Conservation (phyloP, 257 asterid genomes). For the Handroanthus guayacan region DNA sequence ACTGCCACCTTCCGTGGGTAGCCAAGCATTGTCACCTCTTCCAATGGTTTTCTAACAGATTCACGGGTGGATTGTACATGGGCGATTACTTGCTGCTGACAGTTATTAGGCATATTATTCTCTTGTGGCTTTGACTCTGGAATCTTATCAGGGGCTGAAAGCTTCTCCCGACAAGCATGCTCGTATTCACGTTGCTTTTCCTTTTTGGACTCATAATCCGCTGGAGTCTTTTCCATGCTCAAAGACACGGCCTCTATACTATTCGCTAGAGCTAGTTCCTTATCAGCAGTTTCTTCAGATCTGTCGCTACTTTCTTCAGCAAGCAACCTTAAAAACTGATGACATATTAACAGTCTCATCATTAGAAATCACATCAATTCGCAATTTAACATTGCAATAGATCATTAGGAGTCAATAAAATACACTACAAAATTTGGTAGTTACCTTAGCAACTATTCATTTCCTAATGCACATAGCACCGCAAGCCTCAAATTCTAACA, state of each 20-base stretch:
- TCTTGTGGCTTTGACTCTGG: conserved; percentile 42
- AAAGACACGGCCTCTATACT: conserved; percentile 72
- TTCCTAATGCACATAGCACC: neutral
- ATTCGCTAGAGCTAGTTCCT: conserved; percentile 67
- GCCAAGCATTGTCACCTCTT: conserved; percentile 64
- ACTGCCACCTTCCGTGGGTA: conserved; percentile 72
- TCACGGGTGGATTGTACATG: conserved; percentile 42
- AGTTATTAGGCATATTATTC: conserved; percentile 33
- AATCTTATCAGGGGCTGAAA: conserved; percentile 47
- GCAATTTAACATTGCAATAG: neutral
- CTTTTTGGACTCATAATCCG: conserved; percentile 57
- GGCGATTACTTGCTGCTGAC: conserved; percentile 44
- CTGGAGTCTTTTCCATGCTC: conserved; percentile 62
- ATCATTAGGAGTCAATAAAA: conserved; percentile 18
- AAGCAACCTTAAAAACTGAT: conserved; percentile 82
- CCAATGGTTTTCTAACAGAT: conserved; percentile 63
- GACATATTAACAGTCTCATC: conserved; percentile 25
- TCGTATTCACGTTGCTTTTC: conserved; percentile 77
- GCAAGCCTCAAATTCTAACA: conserved; percentile 13
- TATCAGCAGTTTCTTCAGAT: conserved; percentile 56
- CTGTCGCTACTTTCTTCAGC: conserved; percentile 57
- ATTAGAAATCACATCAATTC: conserved; percentile 34
- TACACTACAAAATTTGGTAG: conserved; percentile 17
- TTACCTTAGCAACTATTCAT: conserved; percentile 11
- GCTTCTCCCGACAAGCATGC: conserved; percentile 72